Base-by-base conservation (phyloP, 768 basidiomycete species). In the Naematelia encephala region DNA sequence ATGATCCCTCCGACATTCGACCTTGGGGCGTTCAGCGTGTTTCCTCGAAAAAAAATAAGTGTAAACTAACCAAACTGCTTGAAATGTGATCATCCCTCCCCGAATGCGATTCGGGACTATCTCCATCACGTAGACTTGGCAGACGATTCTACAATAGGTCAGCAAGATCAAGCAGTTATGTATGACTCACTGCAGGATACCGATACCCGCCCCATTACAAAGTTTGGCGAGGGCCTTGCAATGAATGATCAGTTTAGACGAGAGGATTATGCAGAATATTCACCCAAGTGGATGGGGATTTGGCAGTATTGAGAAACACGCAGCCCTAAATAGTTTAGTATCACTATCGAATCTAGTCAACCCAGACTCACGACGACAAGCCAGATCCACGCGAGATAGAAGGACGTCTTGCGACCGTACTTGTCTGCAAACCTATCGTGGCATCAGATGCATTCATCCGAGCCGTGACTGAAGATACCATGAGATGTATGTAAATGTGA, bases 41-140 rank as follows among this genome's bases (percentile, higher is more conserved):
- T 2, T 3, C 12, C n/a, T n/a, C n/a, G n/a, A 16, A 21, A 45
- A 14, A 19, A 10, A 3, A 3, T 13, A 19, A 2, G 27, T 10
- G 23, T 5, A 49, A 4, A 56, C 56, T 52, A n/a, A 52, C 59
- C 59, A 60, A 19, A 60, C 59, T 1, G 59, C 59, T 19, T 45
- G 46, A 30, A 60, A 60, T 4, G 48, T 26, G 13, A 26, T 34
- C 27, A 60, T 42, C n/a, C 59, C 59, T n/a, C 59, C 59, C 27
- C 59, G 59, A 26, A 60, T 60, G 10, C 53, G 46, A 30, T 54
- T 60, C 5, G 59, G 59, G 29, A n/a, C 13, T 29, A 60, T 60
- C 39, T 60, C 59, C 52, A 60, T 53, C 52, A 50, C 53, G 25
- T 60, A 60, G 39, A 53, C 51, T 50, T 51, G 51, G 8, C 21